Conservation (phyloP, 345 rosid species). For the Erucastrum elatum region DNA sequence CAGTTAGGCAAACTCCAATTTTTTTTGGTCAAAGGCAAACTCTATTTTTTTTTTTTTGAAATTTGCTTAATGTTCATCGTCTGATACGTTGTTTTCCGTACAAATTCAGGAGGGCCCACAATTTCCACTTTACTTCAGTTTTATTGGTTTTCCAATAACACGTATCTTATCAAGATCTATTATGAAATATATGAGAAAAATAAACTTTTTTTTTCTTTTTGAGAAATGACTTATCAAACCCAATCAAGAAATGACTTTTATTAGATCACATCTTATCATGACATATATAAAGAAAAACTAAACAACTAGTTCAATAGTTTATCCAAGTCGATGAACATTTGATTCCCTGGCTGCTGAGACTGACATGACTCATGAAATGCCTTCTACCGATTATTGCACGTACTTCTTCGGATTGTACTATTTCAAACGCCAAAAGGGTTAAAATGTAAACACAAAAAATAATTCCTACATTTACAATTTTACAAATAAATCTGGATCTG, state of each 20-base stretch:
- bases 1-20: too few relatives aligned
- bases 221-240: too few relatives aligned
- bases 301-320: slow-evolving; percentile 8
- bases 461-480: too few relatives aligned
- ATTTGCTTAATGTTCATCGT: slow-evolving; percentile 11
- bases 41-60: neutral
- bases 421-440: too few relatives aligned
- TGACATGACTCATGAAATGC: slow-evolving; percentile 17
- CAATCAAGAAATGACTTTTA: slow-evolving; percentile 8
- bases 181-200: neutral
- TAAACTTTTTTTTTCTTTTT: too few relatives aligned
- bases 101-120: slow-evolving; percentile 27
- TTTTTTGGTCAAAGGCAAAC: too few relatives aligned
- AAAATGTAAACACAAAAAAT: too few relatives aligned
- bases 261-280: slow-evolving; percentile 2
- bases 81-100: slow-evolving; percentile 5
- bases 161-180: slow-evolving; percentile 29
- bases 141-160: slow-evolving; percentile 19
- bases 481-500: neutral
- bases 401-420: too few relatives aligned
- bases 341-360: neutral
- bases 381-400: too few relatives aligned
- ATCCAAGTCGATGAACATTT: neutral
- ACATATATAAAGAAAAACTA: neutral
- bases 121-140: slow-evolving; percentile 21